Conservation (phyloP, 148 eudicot genomes). For the Diospyros lotus region DNA sequence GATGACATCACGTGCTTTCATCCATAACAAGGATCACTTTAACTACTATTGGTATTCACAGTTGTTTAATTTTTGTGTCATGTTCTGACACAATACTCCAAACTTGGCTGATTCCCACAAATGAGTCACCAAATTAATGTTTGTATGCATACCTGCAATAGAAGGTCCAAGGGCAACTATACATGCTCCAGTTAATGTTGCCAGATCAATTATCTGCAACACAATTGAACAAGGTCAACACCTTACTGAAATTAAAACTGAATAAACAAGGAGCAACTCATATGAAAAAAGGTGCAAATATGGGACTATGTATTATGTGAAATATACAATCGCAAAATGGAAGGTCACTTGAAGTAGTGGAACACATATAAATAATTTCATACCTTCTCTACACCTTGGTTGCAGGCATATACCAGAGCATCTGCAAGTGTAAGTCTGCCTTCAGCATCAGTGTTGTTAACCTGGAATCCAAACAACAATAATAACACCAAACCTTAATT, state of each 20-base stretch:
- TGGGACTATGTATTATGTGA: not conserved
- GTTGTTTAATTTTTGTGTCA: not conserved
- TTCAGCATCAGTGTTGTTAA: slow-evolving; percentile 99
- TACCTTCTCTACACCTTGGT: slow-evolving; percentile 97
- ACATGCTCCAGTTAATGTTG: slow-evolving; percentile 94
- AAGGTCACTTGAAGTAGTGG: no score
- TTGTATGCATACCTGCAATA: slow-evolving; percentile 63
- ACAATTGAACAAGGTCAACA: slow-evolving; percentile 12
- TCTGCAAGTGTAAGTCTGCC: slow-evolving; percentile 99
- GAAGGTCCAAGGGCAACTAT: slow-evolving; percentile 89
- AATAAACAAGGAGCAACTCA: not conserved
- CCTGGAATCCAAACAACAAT: slow-evolving; percentile 33
- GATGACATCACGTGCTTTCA: not conserved
- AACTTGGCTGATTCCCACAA: not conserved
- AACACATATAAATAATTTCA: not conserved
- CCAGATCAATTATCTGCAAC: slow-evolving; percentile 84
- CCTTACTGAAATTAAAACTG: not conserved
- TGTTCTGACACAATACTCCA: not conserved
- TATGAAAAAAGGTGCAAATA: not conserved
- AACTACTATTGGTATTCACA: not conserved
- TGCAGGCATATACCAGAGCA: slow-evolving; percentile 95
- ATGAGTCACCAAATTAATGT: not conserved
- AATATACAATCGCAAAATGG: not conserved
- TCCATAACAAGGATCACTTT: not conserved
- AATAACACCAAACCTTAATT: no score